Percentiles rank a stretch among this genome's conserved stretches.
These are phyloP conservation scores for Circinella umbellata DNA, from an alignment of 371 early-diverging fungal species.

Conservation along the genomic window DNA sequence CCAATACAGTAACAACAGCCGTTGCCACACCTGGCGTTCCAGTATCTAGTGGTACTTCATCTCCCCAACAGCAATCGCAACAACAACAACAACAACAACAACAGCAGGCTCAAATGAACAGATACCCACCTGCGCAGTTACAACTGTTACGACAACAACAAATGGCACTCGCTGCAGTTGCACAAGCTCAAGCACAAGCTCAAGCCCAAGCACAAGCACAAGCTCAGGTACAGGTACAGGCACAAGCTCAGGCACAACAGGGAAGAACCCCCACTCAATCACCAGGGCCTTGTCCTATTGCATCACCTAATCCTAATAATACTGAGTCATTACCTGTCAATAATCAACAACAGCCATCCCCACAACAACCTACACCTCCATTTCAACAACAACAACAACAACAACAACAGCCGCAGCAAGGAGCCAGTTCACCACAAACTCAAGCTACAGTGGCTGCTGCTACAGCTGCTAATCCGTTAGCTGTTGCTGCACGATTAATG, in stretches of 20 bases:
- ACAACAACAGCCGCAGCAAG: conserved; percentile 11
- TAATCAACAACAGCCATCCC: not conserved
- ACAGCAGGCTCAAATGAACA: conserved; percentile 18
- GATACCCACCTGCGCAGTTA: conserved; percentile 53
- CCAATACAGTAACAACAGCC: conserved; percentile 19
- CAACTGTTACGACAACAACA: conserved; percentile 46
- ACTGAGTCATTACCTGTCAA: not conserved
- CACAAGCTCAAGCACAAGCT: not conserved
- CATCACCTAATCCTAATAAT: too few relatives aligned
- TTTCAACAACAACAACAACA: conserved; percentile 8
- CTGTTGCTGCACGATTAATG: conserved; percentile 21
- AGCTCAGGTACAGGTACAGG: conserved; percentile 29
- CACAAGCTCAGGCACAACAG: conserved; percentile 24
- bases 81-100: not conserved
- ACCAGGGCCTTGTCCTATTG: not conserved
- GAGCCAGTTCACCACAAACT: not conserved
- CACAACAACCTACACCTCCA: conserved; percentile 1
- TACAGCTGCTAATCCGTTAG: conserved; percentile 15
- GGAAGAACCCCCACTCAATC: not conserved
- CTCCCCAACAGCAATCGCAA: conserved; percentile 13
- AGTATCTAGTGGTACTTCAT: not conserved
- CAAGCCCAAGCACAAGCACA: conserved; percentile 18
- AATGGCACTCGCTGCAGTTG: conserved; percentile 8
- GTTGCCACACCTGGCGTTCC: not conserved
- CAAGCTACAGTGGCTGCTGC: too few relatives aligned